A percentile compares a stretch with the other conserved stretches of the same genome.
Conservation (phyloP, 2,329 filamentous ascomycete genomes). For the Magnaporthales sp. region DNA sequence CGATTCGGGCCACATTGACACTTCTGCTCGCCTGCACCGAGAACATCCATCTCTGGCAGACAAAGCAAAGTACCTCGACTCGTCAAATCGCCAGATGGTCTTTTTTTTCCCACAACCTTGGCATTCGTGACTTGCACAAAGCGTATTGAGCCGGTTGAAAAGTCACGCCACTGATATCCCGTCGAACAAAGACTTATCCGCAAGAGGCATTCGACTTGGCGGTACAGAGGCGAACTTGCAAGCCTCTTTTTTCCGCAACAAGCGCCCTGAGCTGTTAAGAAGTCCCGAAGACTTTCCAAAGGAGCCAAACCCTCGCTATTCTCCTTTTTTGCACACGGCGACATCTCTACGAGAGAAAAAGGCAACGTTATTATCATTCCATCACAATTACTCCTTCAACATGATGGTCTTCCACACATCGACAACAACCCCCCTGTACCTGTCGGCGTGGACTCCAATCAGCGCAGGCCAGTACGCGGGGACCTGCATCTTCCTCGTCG, state of each 20-base stretch:
- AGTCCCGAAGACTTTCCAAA: not conserved
- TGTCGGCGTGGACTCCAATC: constrained; percentile 50
- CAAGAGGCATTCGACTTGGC: not conserved
- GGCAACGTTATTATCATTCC: not conserved
- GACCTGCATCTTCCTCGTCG: constrained; percentile 63
- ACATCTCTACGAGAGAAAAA: not conserved
- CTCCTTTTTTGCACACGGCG: not conserved
- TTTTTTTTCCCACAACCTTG: not conserved
- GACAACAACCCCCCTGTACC: constrained; percentile 53
- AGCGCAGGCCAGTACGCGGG: constrained; percentile 53
- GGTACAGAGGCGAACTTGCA: not conserved
- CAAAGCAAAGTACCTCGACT: not conserved
- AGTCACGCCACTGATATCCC: not conserved
- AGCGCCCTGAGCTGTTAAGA: not conserved
- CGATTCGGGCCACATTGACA: not conserved
- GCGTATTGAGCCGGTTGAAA: not conserved
- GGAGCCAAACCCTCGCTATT: too few species aligned
- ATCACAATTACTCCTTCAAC: not conserved
- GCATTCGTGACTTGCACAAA: not conserved
- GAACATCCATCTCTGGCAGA: not conserved
- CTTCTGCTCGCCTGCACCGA: not conserved
- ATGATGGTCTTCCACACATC: constrained; percentile 38
- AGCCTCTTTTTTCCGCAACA: not conserved
- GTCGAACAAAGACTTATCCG: not conserved
- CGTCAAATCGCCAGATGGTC: not conserved